Evolutionary conservation across 148 eudicot genomes (phyloP).

Genomic region (Rhododendron ferrugineum): DNA sequence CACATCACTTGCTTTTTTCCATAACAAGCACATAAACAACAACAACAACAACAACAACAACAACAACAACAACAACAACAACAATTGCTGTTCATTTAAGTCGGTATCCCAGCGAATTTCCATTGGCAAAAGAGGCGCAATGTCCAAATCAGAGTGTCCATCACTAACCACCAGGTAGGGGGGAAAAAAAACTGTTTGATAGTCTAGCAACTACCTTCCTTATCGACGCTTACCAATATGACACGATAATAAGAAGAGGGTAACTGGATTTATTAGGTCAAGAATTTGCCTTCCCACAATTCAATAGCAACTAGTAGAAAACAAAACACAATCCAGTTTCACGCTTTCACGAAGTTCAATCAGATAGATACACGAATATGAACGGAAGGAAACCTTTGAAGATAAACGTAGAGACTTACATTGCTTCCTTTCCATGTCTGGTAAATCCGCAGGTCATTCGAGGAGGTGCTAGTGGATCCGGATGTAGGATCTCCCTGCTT

Average conservation of each 20-base stretch:
- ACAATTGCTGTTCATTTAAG: not conserved
- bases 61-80: too few relatives aligned
- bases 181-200: not conserved
- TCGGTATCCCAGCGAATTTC: not conserved
- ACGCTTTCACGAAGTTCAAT: not conserved
- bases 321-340: not conserved
- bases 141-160: not conserved
- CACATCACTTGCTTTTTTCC: not conserved
- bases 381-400: not conserved
- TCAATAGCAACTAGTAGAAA: not conserved
- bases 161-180: not conserved
- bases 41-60: too few relatives aligned
- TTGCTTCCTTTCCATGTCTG: conserved; percentile 96
- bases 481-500: conserved; percentile 64
- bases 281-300: not conserved
- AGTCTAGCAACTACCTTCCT: not conserved
- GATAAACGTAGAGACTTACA: conserved; percentile 37
- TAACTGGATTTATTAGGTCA: not conserved
- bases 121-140: not conserved
- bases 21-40: not conserved
- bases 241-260: not conserved
- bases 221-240: not conserved
- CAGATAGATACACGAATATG: not conserved
- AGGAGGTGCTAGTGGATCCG: conserved; percentile 37
- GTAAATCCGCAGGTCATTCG: conserved; percentile 59